Base-by-base conservation (phyloP, 257 asterid genomes). In the Nicotiana benthamiana region DNA sequence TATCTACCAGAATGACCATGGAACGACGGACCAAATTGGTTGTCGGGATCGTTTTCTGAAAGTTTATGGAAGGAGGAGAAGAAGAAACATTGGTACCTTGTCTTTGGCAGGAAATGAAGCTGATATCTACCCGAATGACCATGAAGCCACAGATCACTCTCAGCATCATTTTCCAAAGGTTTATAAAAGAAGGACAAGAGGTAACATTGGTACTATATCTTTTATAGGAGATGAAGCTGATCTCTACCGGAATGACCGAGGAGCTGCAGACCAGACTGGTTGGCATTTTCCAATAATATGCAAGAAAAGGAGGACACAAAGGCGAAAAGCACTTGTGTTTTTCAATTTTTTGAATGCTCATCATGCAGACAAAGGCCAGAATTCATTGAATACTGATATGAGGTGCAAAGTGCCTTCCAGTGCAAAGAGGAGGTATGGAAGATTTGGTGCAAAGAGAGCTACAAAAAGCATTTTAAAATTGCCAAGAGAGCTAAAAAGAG, bases 251-350 rank as follows among this genome's bases (percentile, higher is more conserved):
- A 40, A 40, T 40, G 48, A 40, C 48, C 48, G 12, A 40, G 48
- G 48, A 40, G 12, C 48, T 40, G 48, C 48, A 3, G 48, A 40
- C 48, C 48, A 40, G 12, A 40, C 48, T 40, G 48, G 48, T 40
- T 40, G 48, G 48, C 48, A 78, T 60, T 79, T 32, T 80, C 86
- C 87, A n/a, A 20, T 7, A 0, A 10, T 60, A 4, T 80, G 34
- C 76, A 87, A 85, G 81, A 79, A 79, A 53, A 81, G 6, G 80
- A 84, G 88, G 76, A 54, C 20, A 52, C 79, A 34, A 70, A 86
- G 87, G 26, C 26, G 11, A 68, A 83, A 60, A 63, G 17, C 75
- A 54, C 40, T 64, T 52, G 17, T 13, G 26, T 75, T 56, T 56
- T 56, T 18, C 26, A 56, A 52, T 12, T 2, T 24, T 52, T 75